These are phyloP conservation scores for Oehlia diaphana DNA, from an alignment of 192 early-diverging fungal genomes.

Conservation along the genomic window DNA sequence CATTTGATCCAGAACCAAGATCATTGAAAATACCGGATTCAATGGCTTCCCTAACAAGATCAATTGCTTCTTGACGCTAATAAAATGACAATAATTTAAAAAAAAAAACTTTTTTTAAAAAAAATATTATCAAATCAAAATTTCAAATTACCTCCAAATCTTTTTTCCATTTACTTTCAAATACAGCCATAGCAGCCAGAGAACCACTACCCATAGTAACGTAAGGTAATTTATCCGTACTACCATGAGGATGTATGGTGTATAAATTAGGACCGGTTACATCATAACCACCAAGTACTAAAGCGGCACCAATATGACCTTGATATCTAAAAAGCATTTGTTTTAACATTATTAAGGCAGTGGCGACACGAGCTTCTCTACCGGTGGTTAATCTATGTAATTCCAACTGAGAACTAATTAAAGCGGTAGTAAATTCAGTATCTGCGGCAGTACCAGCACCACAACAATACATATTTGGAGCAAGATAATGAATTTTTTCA, in stretches of 20 bases:
- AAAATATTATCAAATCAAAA: slow-evolving; percentile 13
- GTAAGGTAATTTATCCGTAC: slow-evolving; percentile 94
- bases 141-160: slow-evolving; percentile 61
- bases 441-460: slow-evolving; percentile 99
- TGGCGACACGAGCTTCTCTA: slow-evolving; percentile 81
- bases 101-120: not conserved
- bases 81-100: not conserved
- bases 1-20: slow-evolving; percentile 95
- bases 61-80: slow-evolving; percentile 86
- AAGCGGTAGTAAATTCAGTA: slow-evolving; percentile 90
- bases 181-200: slow-evolving; percentile 93
- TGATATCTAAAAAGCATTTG: slow-evolving; percentile 98
- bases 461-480: slow-evolving; percentile 98
- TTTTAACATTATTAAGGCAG: slow-evolving; percentile 96
- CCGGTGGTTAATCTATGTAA: slow-evolving; percentile 91
- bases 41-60: slow-evolving; percentile 90
- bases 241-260: slow-evolving; percentile 92
- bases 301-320: slow-evolving; percentile 91
- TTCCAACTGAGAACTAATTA: slow-evolving; percentile 93
- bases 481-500: slow-evolving; percentile 97
- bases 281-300: slow-evolving; percentile 94
- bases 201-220: slow-evolving; percentile 97
- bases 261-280: slow-evolving; percentile 87
- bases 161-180: slow-evolving; percentile 83
- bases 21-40: slow-evolving; percentile 99